These are phyloP conservation scores for Tetragonia tetragonoides DNA, from an alignment of 148 eudicot species.

Conservation along the genomic window DNA sequence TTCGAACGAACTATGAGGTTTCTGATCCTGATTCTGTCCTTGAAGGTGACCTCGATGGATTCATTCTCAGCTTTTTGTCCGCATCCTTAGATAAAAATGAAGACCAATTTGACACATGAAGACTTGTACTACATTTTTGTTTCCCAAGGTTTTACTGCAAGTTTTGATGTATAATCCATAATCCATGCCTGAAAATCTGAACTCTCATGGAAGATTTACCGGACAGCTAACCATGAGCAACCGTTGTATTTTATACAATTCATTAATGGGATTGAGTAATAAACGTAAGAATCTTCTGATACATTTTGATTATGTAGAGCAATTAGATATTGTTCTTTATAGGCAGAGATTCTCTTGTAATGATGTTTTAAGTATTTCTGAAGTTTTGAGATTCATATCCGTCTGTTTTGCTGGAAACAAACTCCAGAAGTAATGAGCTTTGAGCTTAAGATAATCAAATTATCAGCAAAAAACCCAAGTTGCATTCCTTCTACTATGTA, in stretches of 20 bases:
- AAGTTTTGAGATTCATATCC: too few species aligned
- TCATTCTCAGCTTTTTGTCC: constrained; percentile 74
- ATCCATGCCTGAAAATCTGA: not conserved
- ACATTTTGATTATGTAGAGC: not conserved
- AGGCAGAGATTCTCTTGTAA: not conserved
- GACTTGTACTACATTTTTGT: not conserved
- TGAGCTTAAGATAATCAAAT: too few species aligned
- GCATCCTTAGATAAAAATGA: constrained; percentile 68
- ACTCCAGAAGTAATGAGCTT: too few species aligned
- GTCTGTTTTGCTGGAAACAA: too few species aligned
- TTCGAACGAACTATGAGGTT: constrained; percentile 83
- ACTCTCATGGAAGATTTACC: not conserved
- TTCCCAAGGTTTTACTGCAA: not conserved
- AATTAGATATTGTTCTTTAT: not conserved
- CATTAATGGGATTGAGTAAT: not conserved
- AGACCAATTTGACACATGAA: constrained; percentile 23
- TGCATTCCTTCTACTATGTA: too few species aligned
- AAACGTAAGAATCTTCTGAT: not conserved
- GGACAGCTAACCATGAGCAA: not conserved
- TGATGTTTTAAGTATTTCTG: not conserved
- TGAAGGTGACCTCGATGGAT: constrained; percentile 83
- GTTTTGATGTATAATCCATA: not conserved
- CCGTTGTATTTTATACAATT: not conserved
- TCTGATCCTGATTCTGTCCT: constrained; percentile 94
- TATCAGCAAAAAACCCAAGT: too few species aligned